Conservation (phyloP, 176 grass and related monocot species). For the Carex littledalei region DNA sequence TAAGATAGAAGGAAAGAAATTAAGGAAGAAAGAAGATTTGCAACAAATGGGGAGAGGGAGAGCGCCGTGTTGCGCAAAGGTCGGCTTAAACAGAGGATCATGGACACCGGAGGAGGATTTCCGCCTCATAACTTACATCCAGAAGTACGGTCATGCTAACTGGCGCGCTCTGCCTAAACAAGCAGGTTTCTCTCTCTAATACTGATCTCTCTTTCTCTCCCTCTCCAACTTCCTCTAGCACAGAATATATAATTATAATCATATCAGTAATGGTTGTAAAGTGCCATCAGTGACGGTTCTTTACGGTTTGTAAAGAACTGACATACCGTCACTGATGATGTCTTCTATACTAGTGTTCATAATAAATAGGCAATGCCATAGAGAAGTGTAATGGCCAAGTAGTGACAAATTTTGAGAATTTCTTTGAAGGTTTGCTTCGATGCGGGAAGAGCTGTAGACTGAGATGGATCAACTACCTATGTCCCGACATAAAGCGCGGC, state of each 20-base stretch:
- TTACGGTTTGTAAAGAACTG: too few relatives aligned
- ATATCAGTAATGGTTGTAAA: too few relatives aligned
- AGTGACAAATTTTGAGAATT: not conserved
- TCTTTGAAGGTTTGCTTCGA: slow-evolving; percentile 51
- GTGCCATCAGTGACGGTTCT: too few relatives aligned
- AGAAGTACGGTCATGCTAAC: slow-evolving; percentile 73
- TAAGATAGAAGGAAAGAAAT: not conserved
- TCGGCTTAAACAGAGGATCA: slow-evolving; percentile 76
- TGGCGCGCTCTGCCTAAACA: slow-evolving; percentile 85
- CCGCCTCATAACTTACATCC: slow-evolving; percentile 69
- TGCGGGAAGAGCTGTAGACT: slow-evolving; percentile 94
- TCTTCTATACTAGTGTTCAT: too few relatives aligned
- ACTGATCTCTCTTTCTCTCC: not conserved
- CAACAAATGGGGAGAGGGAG: slow-evolving; percentile 58
- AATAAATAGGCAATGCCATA: not conserved
- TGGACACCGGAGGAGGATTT: slow-evolving; percentile 90
- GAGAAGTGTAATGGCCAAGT: not conserved
- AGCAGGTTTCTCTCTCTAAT: slow-evolving; percentile 39
- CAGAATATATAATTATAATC: too few relatives aligned
- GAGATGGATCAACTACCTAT: slow-evolving; percentile 94
- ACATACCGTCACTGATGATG: too few relatives aligned
- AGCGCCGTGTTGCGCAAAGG: slow-evolving; percentile 86
- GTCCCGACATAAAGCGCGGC: slow-evolving; percentile 85
- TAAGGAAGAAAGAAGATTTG: not conserved
- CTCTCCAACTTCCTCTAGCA: not conserved